phyloP scores from a whole-genome alignment of 805 yeast species.

The Kodamaea jinghongensis region DNA sequence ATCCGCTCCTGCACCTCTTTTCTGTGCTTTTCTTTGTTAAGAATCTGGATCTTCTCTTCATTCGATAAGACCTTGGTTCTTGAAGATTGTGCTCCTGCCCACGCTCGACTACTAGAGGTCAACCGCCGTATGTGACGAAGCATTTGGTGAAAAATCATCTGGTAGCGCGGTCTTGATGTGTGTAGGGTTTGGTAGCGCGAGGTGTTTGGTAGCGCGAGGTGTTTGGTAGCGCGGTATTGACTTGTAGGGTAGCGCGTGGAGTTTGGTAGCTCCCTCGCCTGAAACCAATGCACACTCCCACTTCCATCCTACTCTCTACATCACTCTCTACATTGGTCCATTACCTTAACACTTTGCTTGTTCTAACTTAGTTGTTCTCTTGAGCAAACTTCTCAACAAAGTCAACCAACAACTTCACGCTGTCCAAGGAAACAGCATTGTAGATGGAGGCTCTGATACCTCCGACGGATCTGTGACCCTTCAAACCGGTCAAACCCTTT shows the following conservation, averaged over 20 bases:
- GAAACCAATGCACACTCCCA: not conserved
- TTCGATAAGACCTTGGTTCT: conserved; percentile 10
- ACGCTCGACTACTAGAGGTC: not conserved
- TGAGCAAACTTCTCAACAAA: conserved; percentile 63
- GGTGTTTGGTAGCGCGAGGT: not conserved
- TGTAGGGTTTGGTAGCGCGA: not conserved
- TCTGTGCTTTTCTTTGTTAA: conserved; percentile 33
- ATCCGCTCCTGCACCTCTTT: conserved; percentile 54
- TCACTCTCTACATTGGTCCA: no score
- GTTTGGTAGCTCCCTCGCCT: not conserved
- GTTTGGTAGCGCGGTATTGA: conserved; percentile 5
- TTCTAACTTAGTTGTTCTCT: conserved; percentile 10
- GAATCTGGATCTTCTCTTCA: conserved; percentile 24
- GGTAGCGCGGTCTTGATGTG: conserved; percentile 3
- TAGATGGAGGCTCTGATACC: conserved; percentile 93
- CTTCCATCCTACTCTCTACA: no score
- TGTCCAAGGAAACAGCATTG: conserved; percentile 72
- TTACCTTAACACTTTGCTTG: no score
- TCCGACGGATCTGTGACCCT: conserved; percentile 96
- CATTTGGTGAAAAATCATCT: conserved; percentile 1
- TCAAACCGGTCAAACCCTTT: conserved; percentile 66
- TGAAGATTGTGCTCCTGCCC: not conserved
- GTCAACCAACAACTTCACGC: conserved; percentile 54
- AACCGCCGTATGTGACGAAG: not conserved
- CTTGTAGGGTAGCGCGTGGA: not conserved